phyloP scores from a whole-genome alignment of 345 rosid species.

The Gossypium herbaceum region DNA sequence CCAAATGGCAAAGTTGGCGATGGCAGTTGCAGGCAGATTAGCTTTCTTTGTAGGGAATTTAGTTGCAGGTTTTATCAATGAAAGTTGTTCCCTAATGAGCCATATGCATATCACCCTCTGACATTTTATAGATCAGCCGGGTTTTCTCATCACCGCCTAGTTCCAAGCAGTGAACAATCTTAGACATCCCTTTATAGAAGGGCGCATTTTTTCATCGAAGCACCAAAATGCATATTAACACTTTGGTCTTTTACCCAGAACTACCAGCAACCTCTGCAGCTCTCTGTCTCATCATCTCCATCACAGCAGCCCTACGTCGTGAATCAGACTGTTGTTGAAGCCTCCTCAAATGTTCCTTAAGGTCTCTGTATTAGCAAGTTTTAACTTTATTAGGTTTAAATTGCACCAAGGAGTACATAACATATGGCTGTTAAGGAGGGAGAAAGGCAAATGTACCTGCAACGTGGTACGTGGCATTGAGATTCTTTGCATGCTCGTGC shows the following conservation, averaged over 20 bases:
- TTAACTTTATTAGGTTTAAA: background rate
- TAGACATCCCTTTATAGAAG: constrained; percentile 20
- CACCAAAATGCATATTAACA: constrained; percentile 36
- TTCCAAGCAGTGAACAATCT: constrained; percentile 24
- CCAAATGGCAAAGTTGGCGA: constrained; percentile 27
- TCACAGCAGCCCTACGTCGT: constrained; percentile 97
- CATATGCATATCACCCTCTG: constrained; percentile 14
- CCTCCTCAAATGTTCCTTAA: constrained; percentile 89
- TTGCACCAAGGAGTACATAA: background rate
- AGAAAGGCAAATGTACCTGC: constrained; percentile 52
- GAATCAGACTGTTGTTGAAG: constrained; percentile 97
- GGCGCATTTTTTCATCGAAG: constrained; percentile 19
- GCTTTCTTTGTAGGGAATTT: constrained; percentile 22
- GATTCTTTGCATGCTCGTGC: constrained; percentile 99
- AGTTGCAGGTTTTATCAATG: constrained; percentile 21
- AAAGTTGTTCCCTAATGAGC: constrained; percentile 31
- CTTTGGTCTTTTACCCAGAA: constrained; percentile 42
- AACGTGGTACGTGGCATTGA: constrained; percentile 92
- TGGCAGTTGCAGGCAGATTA: constrained; percentile 23
- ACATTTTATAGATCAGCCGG: constrained; percentile 24
- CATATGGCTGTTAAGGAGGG: background rate
- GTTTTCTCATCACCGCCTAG: constrained; percentile 17
- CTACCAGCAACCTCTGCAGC: constrained; percentile 95
- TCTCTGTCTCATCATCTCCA: constrained; percentile 99
- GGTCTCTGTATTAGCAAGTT: constrained; percentile 59